phyloP scores from a whole-genome alignment of 306 rosid species.

The Sesbania bispinosa region DNA sequence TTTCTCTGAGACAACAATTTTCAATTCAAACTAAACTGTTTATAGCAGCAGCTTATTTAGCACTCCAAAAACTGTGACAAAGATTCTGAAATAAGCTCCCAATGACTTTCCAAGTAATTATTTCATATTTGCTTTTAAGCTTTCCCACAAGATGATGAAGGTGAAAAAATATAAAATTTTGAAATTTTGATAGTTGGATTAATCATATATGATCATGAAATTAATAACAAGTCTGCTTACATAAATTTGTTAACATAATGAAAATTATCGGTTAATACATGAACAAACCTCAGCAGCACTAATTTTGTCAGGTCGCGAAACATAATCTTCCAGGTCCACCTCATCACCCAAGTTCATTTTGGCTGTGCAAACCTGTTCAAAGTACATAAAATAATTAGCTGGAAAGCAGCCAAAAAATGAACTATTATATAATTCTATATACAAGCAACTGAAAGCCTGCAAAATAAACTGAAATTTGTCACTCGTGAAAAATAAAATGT shows the following conservation, averaged over 20 bases:
- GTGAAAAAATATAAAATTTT: not conserved
- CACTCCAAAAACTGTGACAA: not conserved
- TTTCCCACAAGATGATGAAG: not conserved
- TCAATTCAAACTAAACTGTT: not conserved
- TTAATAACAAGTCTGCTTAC: not conserved
- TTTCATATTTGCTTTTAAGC: not conserved
- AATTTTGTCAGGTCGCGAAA: conserved; percentile 98
- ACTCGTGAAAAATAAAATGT: not conserved
- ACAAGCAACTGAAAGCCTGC: not conserved
- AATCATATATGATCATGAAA: not conserved
- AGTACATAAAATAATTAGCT: not conserved
- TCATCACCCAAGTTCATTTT: conserved; percentile 98
- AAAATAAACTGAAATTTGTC: conserved; percentile 8
- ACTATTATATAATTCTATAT: not conserved
- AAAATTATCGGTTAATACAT: not conserved
- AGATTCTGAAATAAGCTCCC: conserved; percentile 7
- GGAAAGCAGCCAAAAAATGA: not conserved
- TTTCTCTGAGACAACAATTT: not conserved
- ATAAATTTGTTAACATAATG: not conserved
- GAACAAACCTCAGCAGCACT: conserved; percentile 99
- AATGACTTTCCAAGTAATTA: not conserved
- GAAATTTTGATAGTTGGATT: not conserved
- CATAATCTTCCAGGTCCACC: conserved; percentile 97
- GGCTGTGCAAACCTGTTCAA: conserved; percentile 88
- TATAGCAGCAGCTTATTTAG: not conserved